Evolutionary conservation across 2,329 filamentous ascomycete genomes (phyloP).

Genomic region (Furcasterigmium sp.): DNA sequence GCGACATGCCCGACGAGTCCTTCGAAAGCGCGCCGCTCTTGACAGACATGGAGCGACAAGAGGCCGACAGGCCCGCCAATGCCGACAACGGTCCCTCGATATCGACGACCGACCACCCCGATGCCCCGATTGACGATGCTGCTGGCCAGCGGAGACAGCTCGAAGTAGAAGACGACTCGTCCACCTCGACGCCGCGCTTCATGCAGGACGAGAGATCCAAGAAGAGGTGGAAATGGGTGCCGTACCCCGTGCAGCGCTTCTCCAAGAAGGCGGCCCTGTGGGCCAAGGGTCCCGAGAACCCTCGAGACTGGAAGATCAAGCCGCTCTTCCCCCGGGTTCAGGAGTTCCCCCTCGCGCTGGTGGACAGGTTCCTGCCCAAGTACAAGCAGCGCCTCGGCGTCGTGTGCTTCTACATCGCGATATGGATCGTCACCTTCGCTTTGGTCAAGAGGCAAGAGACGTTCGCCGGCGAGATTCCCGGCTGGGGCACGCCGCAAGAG

Average conservation of each 20-base stretch:
- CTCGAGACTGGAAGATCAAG: slow-evolving; percentile 45
- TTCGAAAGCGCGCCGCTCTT: slow-evolving; percentile 33
- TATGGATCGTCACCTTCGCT: slow-evolving; percentile 67
- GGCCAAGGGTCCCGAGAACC: slow-evolving; percentile 51
- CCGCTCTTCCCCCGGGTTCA: slow-evolving; percentile 64
- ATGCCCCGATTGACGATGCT: slow-evolving; percentile 33
- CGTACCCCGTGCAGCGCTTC: slow-evolving; percentile 46
- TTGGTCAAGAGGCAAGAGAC: slow-evolving; percentile 63
- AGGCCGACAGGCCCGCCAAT: slow-evolving; percentile 11
- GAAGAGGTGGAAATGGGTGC: slow-evolving; percentile 54
- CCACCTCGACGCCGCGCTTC: slow-evolving; percentile 52
- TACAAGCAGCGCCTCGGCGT: slow-evolving; percentile 53
- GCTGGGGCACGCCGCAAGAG: slow-evolving; percentile 59
- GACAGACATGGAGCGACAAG: slow-evolving; percentile 25
- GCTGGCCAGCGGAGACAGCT: slow-evolving; percentile 29
- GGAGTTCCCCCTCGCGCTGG: slow-evolving; percentile 56
- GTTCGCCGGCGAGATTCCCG: slow-evolving; percentile 54
- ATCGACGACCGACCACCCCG: slow-evolving; percentile 27
- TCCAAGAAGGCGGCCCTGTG: slow-evolving; percentile 38
- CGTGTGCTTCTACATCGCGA: slow-evolving; percentile 53
- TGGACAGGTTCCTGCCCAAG: slow-evolving; percentile 59
- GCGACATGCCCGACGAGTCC: slow-evolving; percentile 22
- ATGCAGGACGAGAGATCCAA: slow-evolving; percentile 48
- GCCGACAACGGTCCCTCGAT: slow-evolving; percentile 6
- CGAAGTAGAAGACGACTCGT: slow-evolving; percentile 34